Evolutionary conservation across 2,329 filamentous ascomycete species (phyloP), one percentile per base, ranked within the genome.

Genomic region (Penicillium freii): DNA sequence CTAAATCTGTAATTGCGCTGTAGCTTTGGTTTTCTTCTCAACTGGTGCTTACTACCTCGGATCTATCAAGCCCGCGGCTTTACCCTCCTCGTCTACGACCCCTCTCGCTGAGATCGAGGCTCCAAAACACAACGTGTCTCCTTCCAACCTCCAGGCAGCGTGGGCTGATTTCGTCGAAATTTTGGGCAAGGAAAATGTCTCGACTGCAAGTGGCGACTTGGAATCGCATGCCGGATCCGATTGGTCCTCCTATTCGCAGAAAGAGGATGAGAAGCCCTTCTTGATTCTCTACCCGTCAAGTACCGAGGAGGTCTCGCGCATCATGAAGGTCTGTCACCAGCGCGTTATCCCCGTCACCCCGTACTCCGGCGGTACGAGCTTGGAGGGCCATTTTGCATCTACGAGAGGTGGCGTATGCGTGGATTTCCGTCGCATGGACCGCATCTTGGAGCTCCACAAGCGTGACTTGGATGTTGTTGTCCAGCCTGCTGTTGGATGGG

Each of bases 301-400:
- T 36, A 97, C 92, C 1, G 88, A 92, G 62, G 88, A 97, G 66
- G 91, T 96, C 9, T 88, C 89, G n/a, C 80, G 82, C 61, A 85
- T 97, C 58, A 93, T 96, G 87, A 92, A 93, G 77, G 78, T 96
- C 55, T 96, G 92, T 77, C 90, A 96, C 73, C 75, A 80, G 68
- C 82, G 92, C 40, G 82, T 82, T 56, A 94, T 97, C 61, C 92
- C 92, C 5, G 91, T 96, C 25, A 92, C 90, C 4, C 88, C 87
- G 3, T 96, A 92, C 77, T 91, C 88, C 56, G 92, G 92, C 43
- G 92, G 92, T 34, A 96, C 92, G 8, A 92, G 89, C 68, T 79
- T 97, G 33, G 92, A 97, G 75, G 92, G 92, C 1, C 91, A 96
- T 74, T 96, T 90, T 74, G 87, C 91, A 1, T 85, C 91, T 2